These are phyloP conservation scores for Miscanthus lutarioriparius DNA, from an alignment of 176 grass and related monocot species.

Conservation along the genomic window DNA sequence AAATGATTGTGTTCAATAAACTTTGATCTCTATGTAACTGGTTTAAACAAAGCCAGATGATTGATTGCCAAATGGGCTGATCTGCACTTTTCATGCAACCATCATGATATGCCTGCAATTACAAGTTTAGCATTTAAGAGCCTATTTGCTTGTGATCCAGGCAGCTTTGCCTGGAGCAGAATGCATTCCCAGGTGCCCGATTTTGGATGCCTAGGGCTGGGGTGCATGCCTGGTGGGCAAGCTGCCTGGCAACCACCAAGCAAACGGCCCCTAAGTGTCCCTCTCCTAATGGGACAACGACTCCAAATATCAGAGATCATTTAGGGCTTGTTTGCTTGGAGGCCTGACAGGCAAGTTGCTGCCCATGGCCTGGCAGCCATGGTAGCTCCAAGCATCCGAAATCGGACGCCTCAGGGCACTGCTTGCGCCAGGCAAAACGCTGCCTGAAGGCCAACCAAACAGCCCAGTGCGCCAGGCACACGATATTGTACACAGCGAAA, in stretches of 20 bases:
- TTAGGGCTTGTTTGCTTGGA: too few relatives aligned
- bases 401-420: too few relatives aligned
- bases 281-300: neutral
- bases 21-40: neutral
- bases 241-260: neutral
- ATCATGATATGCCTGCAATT: neutral
- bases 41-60: neutral
- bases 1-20: conserved; percentile 13
- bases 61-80: neutral
- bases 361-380: too few relatives aligned
- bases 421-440: neutral
- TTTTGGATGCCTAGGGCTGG: neutral
- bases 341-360: too few relatives aligned
- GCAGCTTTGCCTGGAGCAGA: too few relatives aligned
- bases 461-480: neutral
- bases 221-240: neutral
- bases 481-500: neutral
- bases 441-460: neutral
- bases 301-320: neutral
- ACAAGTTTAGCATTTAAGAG: neutral
- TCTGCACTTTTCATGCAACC: neutral
- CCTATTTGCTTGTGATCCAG: neutral
- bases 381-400: too few relatives aligned
- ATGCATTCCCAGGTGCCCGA: neutral
- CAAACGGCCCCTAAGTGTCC: neutral